Evolutionary conservation across 345 rosid species (phyloP), one percentile per base, ranked within the genome.

Genomic region (Chamaenerion angustifolium): DNA sequence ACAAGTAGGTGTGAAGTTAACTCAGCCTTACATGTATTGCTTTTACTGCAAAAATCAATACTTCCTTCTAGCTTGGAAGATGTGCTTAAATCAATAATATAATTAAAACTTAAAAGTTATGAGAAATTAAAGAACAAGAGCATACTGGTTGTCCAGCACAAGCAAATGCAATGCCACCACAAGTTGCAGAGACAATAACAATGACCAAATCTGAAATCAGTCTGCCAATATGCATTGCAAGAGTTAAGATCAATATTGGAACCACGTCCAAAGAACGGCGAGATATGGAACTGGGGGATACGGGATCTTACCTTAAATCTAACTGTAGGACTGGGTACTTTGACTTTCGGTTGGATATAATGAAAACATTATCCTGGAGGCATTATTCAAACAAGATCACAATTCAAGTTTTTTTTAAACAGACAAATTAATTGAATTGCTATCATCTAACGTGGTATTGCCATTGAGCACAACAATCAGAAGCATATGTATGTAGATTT

Each of bases 141-240:
- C 88, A 65, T 51, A 90, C 98, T 79, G 95, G 95, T 69, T 86
- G 98, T 62, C 98, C 96, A 76, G 95, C 94, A 71, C 92, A 90
- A 54, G 96, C 98, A 74, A 90, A 90, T 44, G 96, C 98, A 60
- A 90, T 83, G 57, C 98, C 98, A 70, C 96, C 98, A 68, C 94
- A 90, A 69, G 96, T 82, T 57, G 96, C 98, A 64, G 96, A 90
- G 62, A 90, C 96, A 64, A 86, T 90, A 78, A 83, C 89, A 58
- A 90, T 88, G 9, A 86, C 98, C 72, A 83, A 69, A 78, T 86
- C 96, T 48, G 98, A 90, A 74, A 90, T 90, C 80, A 90, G 76
- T 73, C 98, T 92, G 78, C 67, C 70, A 51, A 55, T 53, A 19
- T 52, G 55, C 42, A 47, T 41, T 48, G 53, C n/a, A 54, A 69